Conservation (phyloP, 1,284 basidiomycete species). For the Sanghuangporus baumii region DNA sequence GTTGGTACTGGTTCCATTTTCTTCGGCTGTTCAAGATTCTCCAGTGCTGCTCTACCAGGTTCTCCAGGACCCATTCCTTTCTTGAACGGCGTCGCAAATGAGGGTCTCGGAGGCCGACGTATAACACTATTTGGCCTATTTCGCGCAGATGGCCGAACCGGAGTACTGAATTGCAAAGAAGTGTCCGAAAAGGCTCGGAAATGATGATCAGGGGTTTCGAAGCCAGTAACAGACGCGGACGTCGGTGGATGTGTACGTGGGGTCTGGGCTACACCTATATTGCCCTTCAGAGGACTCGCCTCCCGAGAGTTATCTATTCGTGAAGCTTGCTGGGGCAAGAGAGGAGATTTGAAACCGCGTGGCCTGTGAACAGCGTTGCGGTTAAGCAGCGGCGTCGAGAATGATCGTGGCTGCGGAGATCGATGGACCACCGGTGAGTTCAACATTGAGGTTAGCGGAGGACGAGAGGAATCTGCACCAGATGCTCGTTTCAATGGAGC, state of each 20-base stretch:
- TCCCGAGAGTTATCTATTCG: slow-evolving; percentile 23
- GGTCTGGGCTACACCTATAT: neutral
- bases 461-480: neutral
- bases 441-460: slow-evolving; percentile 2
- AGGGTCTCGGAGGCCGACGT: slow-evolving; percentile 29
- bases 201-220: neutral
- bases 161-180: slow-evolving; percentile 22
- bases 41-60: slow-evolving; percentile 35
- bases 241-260: slow-evolving; percentile 1
- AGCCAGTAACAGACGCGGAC: slow-evolving; percentile 5
- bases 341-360: slow-evolving; percentile 51
- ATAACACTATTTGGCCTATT: slow-evolving; percentile 27
- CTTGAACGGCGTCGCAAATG: slow-evolving; percentile 72
- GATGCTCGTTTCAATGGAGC: neutral
- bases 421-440: neutral
- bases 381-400: slow-evolving; percentile 3
- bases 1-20: neutral
- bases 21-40: slow-evolving; percentile 17
- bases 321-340: slow-evolving; percentile 22
- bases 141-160: slow-evolving; percentile 30
- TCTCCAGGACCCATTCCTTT: slow-evolving; percentile 50
- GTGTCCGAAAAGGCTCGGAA: neutral
- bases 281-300: slow-evolving; percentile 13
- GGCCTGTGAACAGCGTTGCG: slow-evolving; percentile 5
- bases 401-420: slow-evolving; percentile 10